Evolutionary conservation across 2,329 filamentous ascomycete species (phyloP), one percentile per base, ranked within the genome.

Genomic region (Fusarium tricinctum): DNA sequence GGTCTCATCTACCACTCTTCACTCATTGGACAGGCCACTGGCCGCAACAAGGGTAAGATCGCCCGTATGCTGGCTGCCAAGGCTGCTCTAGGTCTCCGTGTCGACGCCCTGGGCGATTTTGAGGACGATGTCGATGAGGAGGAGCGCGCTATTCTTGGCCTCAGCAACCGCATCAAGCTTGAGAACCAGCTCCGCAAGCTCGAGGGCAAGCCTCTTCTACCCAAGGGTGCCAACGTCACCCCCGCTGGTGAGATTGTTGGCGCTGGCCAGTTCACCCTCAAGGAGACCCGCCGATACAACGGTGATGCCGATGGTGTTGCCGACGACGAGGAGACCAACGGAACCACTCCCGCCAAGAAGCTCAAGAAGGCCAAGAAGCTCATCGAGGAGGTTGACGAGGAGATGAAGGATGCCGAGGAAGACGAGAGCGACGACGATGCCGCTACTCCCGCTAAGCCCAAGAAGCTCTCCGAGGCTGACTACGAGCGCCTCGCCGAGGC

Each of bases 41-140:
- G 96, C 76, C 95, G 93, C 85, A 98, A 98, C 86, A 99, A 99
- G 90, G 96, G 96, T 75, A 99, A 99, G 86, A 97, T 99, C 77
- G 96, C 96, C 42, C 93, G 96, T 87, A 94, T 97, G 85, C 88
- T 99, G 65, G 92, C 96, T 48, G 92, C 95, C 73, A 98, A 98
- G 86, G 90, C 95, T 46, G 93, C 96, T 26, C 88, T 99, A 50
- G 94, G 94, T 85, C 86, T 97, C 48, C 94, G 96, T 82, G 92
- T 97, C 49, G 96, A 99, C 80, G 93, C 96, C 28, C 89, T 85
- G 23, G 81, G 77, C 51, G 76, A 79, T 19, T 76, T 88, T 67
- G 86, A 87, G 46, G 88, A 91, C 58, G 89, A 91, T 48, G 85
- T 89, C 23, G 92, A 95, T 28, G 96, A 99, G 73, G 95, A 99